phyloP scores from a whole-genome alignment of 2,329 filamentous ascomycete genomes.

The Pseudopyricularia javanii region DNA sequence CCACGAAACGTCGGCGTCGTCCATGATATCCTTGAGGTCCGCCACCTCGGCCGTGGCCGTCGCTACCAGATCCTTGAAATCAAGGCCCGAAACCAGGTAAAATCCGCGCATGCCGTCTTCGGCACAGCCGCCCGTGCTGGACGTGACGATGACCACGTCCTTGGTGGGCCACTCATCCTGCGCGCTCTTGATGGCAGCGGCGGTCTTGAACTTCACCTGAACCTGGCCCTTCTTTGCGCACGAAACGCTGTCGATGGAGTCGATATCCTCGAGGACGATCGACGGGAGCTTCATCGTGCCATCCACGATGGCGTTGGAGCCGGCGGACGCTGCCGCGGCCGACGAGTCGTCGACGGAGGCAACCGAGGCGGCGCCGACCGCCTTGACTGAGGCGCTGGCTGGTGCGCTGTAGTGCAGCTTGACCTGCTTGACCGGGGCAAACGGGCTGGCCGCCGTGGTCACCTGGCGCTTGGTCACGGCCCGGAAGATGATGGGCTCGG shows the following conservation, averaged over 20 bases:
- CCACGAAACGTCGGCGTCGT: neutral
- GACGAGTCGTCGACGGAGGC: too few relatives aligned
- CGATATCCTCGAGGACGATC: neutral
- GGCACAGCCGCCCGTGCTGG: neutral
- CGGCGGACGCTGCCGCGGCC: too few relatives aligned
- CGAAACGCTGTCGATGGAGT: neutral
- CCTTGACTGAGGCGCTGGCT: conserved; percentile 17
- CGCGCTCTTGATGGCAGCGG: conserved; percentile 9
- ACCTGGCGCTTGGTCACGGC: neutral
- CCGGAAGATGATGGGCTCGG: neutral
- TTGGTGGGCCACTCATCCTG: neutral
- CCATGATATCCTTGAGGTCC: neutral
- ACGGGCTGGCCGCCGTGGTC: neutral
- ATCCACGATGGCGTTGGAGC: neutral
- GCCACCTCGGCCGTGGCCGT: neutral
- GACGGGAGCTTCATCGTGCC: neutral
- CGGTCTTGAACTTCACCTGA: neutral
- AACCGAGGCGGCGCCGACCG: too few relatives aligned
- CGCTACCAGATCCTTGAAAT: neutral
- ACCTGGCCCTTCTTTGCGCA: too few relatives aligned
- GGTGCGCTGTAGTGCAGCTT: neutral
- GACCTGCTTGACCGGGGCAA: neutral
- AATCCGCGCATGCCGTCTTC: neutral
- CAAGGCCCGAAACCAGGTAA: neutral
- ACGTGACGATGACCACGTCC: neutral